Evolutionary conservation across 495 filamentous ascomycete genomes (phyloP), one percentile per base, ranked within the genome.

Genomic region (Penicillium roqueforti): DNA sequence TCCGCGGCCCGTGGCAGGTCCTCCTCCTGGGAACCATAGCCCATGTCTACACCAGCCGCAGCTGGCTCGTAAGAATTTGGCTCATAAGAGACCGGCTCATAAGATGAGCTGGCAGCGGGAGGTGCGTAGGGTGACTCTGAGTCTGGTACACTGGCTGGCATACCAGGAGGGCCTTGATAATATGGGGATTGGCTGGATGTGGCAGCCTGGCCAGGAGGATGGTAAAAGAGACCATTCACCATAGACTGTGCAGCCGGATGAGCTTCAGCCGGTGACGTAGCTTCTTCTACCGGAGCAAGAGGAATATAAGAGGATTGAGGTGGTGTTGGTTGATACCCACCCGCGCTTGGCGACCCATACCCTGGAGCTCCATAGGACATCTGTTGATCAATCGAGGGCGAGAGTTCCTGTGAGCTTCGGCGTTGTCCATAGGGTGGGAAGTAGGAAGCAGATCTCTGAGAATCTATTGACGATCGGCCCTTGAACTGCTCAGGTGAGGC

Each of bases 291-390:
- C 28, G 73, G 71, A 9, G 70, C 73, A 40, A 76, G 68, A 46
- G 77, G 75, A 58, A 77, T 66, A 45, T 80, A 72, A 13, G 76
- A 77, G 5, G 73, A 63, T 49, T 78, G 76, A 19, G 78, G 74
- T 6, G 77, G 79, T 3, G 77, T 80, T 14, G 72, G 69, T 46
- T 76, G 73, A 49, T 78, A 79, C 6, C 67, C 70, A 56, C 57
- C 58, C 38, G 43, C 49, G 23, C 68, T 63, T 16, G 76, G 68
- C 3, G 73, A 72, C 54, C 71, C 62, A 60, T 70, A 74, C 34
- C 63, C 57, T 6, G 62, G 47, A 1, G 54, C 66, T 6, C 58
- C 60, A 18, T 60, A 62, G 51, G 72, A 73, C 23, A 59, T 50
- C 10, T 57, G 65, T n/a, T 49, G 65, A 19, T 77, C 73, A n/a